Evolutionary conservation across 768 basidiomycete species (phyloP), one percentile per base, ranked within the genome.

Genomic region (Tricholoma saponaceum): DNA sequence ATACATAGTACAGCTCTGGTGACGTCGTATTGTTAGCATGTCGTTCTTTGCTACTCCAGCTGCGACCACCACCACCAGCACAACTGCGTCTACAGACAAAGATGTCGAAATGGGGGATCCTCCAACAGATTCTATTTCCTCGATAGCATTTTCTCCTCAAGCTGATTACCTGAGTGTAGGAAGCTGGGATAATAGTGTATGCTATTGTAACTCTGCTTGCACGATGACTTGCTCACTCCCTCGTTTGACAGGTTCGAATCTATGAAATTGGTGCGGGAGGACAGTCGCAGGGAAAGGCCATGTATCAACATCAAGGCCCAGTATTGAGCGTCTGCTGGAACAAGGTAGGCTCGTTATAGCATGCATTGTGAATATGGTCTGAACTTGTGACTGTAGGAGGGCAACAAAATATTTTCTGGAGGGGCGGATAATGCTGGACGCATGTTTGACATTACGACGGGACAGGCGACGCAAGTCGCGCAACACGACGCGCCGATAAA

Each of bases 341-440:
- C 73, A 92, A 90, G 74, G 95, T 90, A 60, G 60, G 83, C 71
- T 32, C 14, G 43, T 52, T 13, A 28, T 50, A 28, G n/a, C 47
- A 9, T 18, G 26, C 13, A 30, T 5, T n/a, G 8, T 30, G 14
- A n/a, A 0, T 18, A 9, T 28, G 47, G 7, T 50, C 26, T 50
- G 60, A 56, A 58, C 47, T 25, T 35, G 35, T 49, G n/a, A 37
- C 41, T 60, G 30, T 62, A 96, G 94, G 90, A 94, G 56, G 95
- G 95, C 18, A 88, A 83, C 66, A 93, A 94, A 75, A 79, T 95
- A 35, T 84, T 97, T 62, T 97, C 95, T 12, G 92, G 89, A 4
- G 95, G 96, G 50, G 91, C 91, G 7, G 96, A 99, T 77, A 97
- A 98, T 70, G 89, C 92, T 0, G 96, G 84, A n/a, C 86, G 92